Evolutionary conservation across 805 yeast species (phyloP).

Genomic region (Wickerhamomyces queroliae): DNA sequence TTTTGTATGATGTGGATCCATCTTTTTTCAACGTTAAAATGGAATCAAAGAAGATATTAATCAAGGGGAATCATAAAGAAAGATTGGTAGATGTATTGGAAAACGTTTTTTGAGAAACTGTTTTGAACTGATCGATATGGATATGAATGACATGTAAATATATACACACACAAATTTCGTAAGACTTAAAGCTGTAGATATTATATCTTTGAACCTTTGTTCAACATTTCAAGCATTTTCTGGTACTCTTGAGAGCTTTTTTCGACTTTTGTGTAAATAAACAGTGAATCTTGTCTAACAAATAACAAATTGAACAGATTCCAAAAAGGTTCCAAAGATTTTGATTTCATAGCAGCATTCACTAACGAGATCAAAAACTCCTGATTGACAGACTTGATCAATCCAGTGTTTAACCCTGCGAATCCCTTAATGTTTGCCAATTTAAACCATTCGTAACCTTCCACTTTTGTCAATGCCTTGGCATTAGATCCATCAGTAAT

Average conservation of each 20-base stretch:
- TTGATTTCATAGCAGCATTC: constrained; percentile 9
- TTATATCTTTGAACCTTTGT: background rate
- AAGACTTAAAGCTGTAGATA: background rate
- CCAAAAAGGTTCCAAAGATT: constrained; percentile 8
- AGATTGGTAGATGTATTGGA: constrained; percentile 12
- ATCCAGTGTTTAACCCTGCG: constrained; percentile 30
- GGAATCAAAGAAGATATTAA: constrained; percentile 42
- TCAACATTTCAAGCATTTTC: background rate
- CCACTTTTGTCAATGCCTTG: constrained; percentile 17
- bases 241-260: background rate
- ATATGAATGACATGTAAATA: constrained; percentile 4
- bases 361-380: background rate
- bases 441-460: constrained; percentile 37
- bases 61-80: constrained; percentile 19
- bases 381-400: constrained; percentile 10
- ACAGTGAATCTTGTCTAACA: constrained; percentile 5
- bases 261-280: constrained; percentile 13
- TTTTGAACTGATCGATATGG: too few species aligned
- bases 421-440: constrained; percentile 34
- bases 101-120: constrained; percentile 14
- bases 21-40: constrained; percentile 41
- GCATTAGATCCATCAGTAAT: constrained; percentile 30
- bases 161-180: background rate
- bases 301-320: constrained; percentile 8
- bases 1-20: constrained; percentile 42